Evolutionary conservation across 768 basidiomycete species (phyloP).

Genomic region (Termitomyces sp.): DNA sequence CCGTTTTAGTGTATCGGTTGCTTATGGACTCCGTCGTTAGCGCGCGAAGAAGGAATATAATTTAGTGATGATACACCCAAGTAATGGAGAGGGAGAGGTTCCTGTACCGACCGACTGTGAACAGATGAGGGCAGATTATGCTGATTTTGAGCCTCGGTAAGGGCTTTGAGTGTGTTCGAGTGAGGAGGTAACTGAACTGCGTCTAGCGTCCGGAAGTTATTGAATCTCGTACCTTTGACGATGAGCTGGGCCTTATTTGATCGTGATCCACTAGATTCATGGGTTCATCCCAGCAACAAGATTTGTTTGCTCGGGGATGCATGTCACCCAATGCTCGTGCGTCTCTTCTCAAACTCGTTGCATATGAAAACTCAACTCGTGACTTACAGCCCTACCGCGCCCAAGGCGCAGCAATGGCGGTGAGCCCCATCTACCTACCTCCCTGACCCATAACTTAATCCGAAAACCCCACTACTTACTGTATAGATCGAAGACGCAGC

Average conservation of each 20-base stretch:
- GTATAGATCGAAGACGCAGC: conserved; percentile 49
- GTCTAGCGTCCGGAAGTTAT: conserved; percentile 42
- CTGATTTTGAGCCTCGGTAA: conserved; percentile 50
- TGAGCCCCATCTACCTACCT: conserved; percentile 20
- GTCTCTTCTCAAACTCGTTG: conserved; percentile 18
- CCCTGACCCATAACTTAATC: neutral
- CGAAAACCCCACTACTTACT: conserved; percentile 13
- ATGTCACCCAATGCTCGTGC: conserved; percentile 58
- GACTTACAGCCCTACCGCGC: conserved; percentile 47
- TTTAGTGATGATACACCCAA: conserved; percentile 43
- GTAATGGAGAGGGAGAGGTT: conserved; percentile 36
- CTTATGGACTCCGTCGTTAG: conserved; percentile 15
- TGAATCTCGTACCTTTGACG: conserved; percentile 43
- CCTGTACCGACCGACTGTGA: conserved; percentile 43
- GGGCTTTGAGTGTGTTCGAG: neutral
- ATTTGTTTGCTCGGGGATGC: conserved; percentile 53
- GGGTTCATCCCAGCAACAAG: conserved; percentile 44
- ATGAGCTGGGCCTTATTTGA: conserved; percentile 50
- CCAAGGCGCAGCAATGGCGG: conserved; percentile 56
- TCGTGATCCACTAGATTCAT: conserved; percentile 43
- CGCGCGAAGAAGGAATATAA: conserved; percentile 43
- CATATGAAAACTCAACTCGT: too few species aligned
- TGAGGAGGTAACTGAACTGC: neutral
- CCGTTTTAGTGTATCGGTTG: too few species aligned
- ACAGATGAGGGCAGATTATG: conserved; percentile 47